Base-by-base conservation (phyloP, 1,284 basidiomycete genomes). In the Fistulina hepatica region DNA sequence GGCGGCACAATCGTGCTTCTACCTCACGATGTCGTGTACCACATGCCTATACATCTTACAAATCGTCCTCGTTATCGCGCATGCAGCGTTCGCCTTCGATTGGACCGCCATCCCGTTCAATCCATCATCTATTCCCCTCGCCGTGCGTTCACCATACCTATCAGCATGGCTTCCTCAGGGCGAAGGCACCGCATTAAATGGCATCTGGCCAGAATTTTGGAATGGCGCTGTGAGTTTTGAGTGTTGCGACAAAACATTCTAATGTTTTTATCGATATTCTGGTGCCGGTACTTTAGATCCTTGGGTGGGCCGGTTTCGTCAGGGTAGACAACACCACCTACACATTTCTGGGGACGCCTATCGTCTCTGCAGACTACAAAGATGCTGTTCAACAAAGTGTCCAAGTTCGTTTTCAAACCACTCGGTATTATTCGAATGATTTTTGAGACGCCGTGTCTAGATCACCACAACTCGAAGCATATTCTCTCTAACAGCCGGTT, bases 141-240 rank as follows among this genome's bases (percentile, higher is more conserved):
- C 76, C 10, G 75, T 79, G 9, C 63, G 73, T 24, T 64, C 71
- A 3, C 77, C 78, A 2, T 81, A 80, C 48, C 53, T 83, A 23
- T 78, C 73, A 25, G 63, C 70, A 12, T 73, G 70, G 70, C 58
- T 73, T 9, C 57, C 62, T 7, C 69, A 71, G 39, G 65, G 67
- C 0, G 42, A 48, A n/a, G 69, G 69, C 1, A 60, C 56, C 4
- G 60, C 68, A n/a, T 49, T 73, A 28, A 69, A 71, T 42, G 61
- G 42, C 17, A 64, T 49, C 15, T 73, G 70, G 69, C 63, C 71
- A 1, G 56, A 55, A 20, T 71, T 72, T 44, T 73, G 71, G 70
- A 69, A 63, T 17, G 67, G 68, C 3, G 52, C 57, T 30, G 69
- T 69, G 24, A 25, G 24, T 25, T 9, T 44, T 13, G 59, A 45